Percentiles rank a stretch among this genome's conserved stretches.
phyloP scores from a whole-genome alignment of 1,284 basidiomycete genomes.

The Hypsizygus ulmarius region DNA sequence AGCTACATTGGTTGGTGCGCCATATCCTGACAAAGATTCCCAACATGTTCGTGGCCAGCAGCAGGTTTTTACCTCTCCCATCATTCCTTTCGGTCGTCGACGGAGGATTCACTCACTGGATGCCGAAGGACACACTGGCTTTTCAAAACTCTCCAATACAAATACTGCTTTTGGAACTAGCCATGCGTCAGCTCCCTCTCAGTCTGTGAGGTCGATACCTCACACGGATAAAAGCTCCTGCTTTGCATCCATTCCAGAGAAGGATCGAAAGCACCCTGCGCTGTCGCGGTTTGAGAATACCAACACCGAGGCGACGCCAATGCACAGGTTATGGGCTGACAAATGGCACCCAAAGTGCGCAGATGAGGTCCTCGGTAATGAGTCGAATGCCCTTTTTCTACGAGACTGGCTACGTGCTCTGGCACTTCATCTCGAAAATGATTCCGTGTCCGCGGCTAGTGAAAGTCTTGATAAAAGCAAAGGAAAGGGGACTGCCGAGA shows the following conservation, averaged over 20 bases:
- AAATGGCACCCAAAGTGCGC: conserved; percentile 76
- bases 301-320: conserved; percentile 19
- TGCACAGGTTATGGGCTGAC: conserved; percentile 67
- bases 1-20: conserved; percentile 26
- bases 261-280: conserved; percentile 48
- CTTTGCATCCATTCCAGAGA: conserved; percentile 28
- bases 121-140: not conserved
- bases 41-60: conserved; percentile 67
- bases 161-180: too few relatives aligned
- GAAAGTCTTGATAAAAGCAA: conserved; percentile 21
- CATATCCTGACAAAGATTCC: conserved; percentile 49
- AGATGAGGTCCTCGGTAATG: conserved; percentile 81
- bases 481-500: conserved; percentile 19
- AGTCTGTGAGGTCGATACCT: not conserved
- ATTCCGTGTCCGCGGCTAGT: conserved; percentile 16
- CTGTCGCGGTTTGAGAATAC: conserved; percentile 44
- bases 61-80: conserved; percentile 23
- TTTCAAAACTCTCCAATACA: too few relatives aligned
- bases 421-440: conserved; percentile 52
- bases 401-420: conserved; percentile 80
- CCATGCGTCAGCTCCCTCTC: too few relatives aligned
- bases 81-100: conserved; percentile 23
- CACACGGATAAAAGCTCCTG: not conserved
- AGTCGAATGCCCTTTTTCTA: conserved; percentile 69
- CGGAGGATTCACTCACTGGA: conserved; percentile 3